Evolutionary conservation across 108 stramenopile genomes (phyloP).

Genomic region (Cyclotella choctawhatcheeana): DNA sequence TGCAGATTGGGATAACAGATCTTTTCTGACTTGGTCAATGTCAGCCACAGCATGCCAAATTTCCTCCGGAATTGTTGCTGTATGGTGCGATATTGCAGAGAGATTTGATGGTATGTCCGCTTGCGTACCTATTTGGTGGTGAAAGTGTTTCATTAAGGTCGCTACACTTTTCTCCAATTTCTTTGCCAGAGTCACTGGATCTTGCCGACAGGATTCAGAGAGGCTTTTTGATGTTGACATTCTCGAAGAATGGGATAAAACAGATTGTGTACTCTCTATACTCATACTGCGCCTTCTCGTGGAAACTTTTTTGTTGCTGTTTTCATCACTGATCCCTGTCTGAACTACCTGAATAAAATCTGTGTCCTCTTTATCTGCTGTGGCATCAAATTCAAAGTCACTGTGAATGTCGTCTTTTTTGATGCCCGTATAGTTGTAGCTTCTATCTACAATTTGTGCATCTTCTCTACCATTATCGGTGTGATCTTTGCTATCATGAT

Average conservation of each 20-base stretch:
- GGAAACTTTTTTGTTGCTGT: neutral
- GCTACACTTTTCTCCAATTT: constrained; percentile 40
- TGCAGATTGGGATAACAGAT: constrained; percentile 48
- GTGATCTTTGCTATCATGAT: neutral
- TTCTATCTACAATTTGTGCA: neutral
- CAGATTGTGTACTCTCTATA: neutral
- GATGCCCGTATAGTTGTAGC: neutral
- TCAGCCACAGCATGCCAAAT: constrained; percentile 78
- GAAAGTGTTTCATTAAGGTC: constrained; percentile 43
- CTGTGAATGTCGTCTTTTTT: neutral
- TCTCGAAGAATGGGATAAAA: neutral
- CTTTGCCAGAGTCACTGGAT: constrained; percentile 21
- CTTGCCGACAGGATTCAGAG: constrained; percentile 13
- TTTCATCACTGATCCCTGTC: neutral
- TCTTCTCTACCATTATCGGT: neutral
- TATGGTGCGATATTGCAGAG: too few species aligned
- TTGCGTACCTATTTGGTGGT: constrained; percentile 12
- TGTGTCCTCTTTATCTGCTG: neutral
- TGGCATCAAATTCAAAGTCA: constrained; percentile 1
- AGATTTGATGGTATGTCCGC: constrained; percentile 6
- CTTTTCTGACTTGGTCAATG: constrained; percentile 65
- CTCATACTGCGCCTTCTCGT: neutral
- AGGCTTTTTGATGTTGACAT: constrained; percentile 11
- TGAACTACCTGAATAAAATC: neutral
- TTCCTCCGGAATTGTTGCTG: constrained; percentile 44